Evolutionary conservation across 2,329 filamentous ascomycete species (phyloP).

Genomic region (Orbilia ellipsospora): DNA sequence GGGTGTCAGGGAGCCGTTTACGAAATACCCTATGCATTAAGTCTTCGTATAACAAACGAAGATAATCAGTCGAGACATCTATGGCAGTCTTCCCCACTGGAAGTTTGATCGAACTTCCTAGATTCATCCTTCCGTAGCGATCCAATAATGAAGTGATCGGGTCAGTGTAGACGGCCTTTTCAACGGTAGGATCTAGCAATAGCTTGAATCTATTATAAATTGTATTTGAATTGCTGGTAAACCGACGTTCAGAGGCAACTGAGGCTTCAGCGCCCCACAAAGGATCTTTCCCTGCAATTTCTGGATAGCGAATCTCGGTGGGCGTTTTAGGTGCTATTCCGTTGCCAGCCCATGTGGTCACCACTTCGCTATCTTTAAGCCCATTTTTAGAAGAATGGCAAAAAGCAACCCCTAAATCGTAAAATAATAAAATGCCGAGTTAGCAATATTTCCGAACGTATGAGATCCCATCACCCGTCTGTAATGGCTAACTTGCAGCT

Average conservation of each 20-base stretch:
- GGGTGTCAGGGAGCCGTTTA: conserved; percentile 22
- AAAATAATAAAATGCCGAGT: too few relatives aligned
- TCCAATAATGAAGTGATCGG: background rate
- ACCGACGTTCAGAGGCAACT: conserved; percentile 19
- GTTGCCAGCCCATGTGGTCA: conserved; percentile 44
- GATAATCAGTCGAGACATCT: conserved; percentile 49
- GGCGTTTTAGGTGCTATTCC: conserved; percentile 50
- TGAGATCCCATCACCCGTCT: too few relatives aligned
- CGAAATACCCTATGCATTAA: conserved; percentile 35
- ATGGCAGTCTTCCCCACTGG: conserved; percentile 38
- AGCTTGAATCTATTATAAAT: conserved; percentile 55
- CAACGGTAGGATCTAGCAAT: conserved; percentile 39
- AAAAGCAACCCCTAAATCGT: conserved; percentile 31
- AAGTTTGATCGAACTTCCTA: conserved; percentile 31
- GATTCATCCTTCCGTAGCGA: background rate
- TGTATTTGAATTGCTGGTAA: background rate
- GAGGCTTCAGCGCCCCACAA: conserved; percentile 26
- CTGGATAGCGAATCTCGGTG: conserved; percentile 54
- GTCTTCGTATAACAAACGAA: conserved; percentile 46
- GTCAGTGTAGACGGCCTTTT: conserved; percentile 11
- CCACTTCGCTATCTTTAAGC: conserved; percentile 45
- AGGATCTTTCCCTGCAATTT: conserved; percentile 6
- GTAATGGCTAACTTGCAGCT: background rate
- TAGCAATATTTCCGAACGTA: background rate
- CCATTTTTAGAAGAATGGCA: conserved; percentile 27